Evolutionary conservation across 2,329 filamentous ascomycete species (phyloP).

Genomic region (Botrytis sinoallii): DNA sequence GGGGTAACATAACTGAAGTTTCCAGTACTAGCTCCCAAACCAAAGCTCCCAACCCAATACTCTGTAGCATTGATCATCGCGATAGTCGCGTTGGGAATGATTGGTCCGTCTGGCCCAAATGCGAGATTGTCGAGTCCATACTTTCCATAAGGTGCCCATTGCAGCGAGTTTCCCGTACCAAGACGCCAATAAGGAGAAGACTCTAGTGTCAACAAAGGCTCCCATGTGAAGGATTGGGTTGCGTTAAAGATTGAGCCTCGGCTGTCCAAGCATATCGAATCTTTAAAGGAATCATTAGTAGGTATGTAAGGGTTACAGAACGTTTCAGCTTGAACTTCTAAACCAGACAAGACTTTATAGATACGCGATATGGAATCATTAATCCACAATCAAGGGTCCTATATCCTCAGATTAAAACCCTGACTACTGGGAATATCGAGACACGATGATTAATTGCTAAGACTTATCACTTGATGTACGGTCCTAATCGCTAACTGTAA

Average conservation of each 20-base stretch:
- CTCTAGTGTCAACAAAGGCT: conserved; percentile 36
- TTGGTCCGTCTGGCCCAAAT: conserved; percentile 35
- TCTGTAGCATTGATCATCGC: conserved; percentile 53
- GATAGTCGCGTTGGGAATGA: conserved; percentile 41
- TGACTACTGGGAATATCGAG: neutral
- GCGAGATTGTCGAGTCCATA: conserved; percentile 54
- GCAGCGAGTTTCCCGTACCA: neutral
- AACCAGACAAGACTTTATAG: neutral
- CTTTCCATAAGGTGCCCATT: conserved; percentile 46
- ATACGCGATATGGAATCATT: neutral
- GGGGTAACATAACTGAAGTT: conserved; percentile 48
- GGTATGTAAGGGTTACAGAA: neutral
- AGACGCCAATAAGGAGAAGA: conserved; percentile 48
- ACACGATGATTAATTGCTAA: neutral
- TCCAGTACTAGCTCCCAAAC: conserved; percentile 54
- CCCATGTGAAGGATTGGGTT: conserved; percentile 54
- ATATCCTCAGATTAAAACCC: neutral
- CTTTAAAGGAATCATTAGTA: conserved; percentile 36
- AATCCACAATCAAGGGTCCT: neutral
- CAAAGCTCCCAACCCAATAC: conserved; percentile 54
- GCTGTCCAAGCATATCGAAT: conserved; percentile 50
- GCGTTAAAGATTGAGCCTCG: conserved; percentile 60
- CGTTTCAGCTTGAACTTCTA: neutral
- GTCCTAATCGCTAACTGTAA: neutral
- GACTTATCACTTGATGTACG: too few relatives aligned